Evolutionary conservation across 805 yeast species (phyloP), one percentile per base, ranked within the genome.

Genomic region (Candida broadrunensis): DNA sequence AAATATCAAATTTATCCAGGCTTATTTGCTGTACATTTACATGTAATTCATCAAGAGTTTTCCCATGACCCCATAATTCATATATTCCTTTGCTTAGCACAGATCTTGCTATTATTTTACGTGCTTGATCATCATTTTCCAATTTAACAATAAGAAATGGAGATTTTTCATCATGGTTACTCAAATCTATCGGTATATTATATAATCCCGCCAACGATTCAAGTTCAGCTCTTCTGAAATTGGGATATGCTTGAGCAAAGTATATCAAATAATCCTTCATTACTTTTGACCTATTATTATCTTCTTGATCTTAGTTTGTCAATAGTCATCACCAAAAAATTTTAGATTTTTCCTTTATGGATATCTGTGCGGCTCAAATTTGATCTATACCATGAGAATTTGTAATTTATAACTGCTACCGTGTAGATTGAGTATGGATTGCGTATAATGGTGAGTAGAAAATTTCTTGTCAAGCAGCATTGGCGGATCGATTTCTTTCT

Each of bases 31-130:
- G 59, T 13, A 81, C 71, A 37, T 64, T 65, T 9, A 58, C 62
- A 54, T 89, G 97, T 29, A 90, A 58, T 26, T 70, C 73, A 0
- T 75, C 81, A 38, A 80, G 56, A 3, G 70, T 65, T 0, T 46
- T 44, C 1, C 93, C 97, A 37, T 71, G 61, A 0, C 96, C 96
- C 88, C 93, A 89, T 3, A 86, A 61, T 52, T 90, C 96, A 57
- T 88, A 93, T 24, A 91, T 80, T 0, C 87, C 87, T 43, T 81
- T 76, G 3, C 84, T 72, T 30, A 91, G 63, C 13, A 91, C 73
- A 2, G 95, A 78, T 46, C 97, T 66, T 33, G 69, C 65, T 15
- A 89, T 69, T 58, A 88, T 72, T 36, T 73, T 67, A 6, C 53
- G 52, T 0, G 98, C 99, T 31, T 78, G 77, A 11, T 75, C 73